A percentile compares a stretch with the other conserved stretches of the same genome.
Evolutionary conservation across 2,329 filamentous ascomycete genomes (phyloP).

Genomic region (Fonsecaea monophora): DNA sequence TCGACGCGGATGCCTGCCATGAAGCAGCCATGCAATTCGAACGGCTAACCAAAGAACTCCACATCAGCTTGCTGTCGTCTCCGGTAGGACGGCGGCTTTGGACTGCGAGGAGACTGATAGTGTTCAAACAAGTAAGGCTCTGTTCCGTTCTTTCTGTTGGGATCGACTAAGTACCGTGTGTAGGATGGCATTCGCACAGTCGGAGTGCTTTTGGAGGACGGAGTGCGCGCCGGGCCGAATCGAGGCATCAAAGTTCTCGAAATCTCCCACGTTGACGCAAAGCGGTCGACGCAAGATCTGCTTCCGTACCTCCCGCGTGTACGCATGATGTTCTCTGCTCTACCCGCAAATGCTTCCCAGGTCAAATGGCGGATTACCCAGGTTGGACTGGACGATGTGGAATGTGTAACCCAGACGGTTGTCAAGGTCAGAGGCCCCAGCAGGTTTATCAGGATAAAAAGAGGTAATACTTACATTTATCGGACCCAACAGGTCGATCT

Average conservation of each 20-base stretch:
- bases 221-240: slow-evolving; percentile 65
- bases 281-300: slow-evolving; percentile 80
- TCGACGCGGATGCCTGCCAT: slow-evolving; percentile 80
- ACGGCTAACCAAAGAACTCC: slow-evolving; percentile 78
- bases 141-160: neutral
- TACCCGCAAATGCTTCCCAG: slow-evolving; percentile 71
- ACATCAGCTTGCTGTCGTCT: slow-evolving; percentile 77
- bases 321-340: slow-evolving; percentile 68
- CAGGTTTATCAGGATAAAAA: slow-evolving; percentile 58
- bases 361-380: slow-evolving; percentile 72
- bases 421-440: slow-evolving; percentile 59
- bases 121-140: slow-evolving; percentile 70
- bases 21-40: slow-evolving; percentile 80
- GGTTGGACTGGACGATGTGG: slow-evolving; percentile 77
- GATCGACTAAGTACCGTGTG: slow-evolving; percentile 37
- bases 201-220: slow-evolving; percentile 80
- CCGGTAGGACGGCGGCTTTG: slow-evolving; percentile 84
- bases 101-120: slow-evolving; percentile 73
- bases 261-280: slow-evolving; percentile 71
- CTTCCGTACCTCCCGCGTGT: slow-evolving; percentile 81
- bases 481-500: slow-evolving; percentile 45
- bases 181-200: slow-evolving; percentile 80
- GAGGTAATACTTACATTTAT: slow-evolving; percentile 49
- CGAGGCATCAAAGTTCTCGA: slow-evolving; percentile 80
- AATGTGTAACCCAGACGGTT: slow-evolving; percentile 78